These are phyloP conservation scores for Colletotrichum melonis DNA, from an alignment of 2,329 filamentous ascomycete species.

Conservation along the genomic window DNA sequence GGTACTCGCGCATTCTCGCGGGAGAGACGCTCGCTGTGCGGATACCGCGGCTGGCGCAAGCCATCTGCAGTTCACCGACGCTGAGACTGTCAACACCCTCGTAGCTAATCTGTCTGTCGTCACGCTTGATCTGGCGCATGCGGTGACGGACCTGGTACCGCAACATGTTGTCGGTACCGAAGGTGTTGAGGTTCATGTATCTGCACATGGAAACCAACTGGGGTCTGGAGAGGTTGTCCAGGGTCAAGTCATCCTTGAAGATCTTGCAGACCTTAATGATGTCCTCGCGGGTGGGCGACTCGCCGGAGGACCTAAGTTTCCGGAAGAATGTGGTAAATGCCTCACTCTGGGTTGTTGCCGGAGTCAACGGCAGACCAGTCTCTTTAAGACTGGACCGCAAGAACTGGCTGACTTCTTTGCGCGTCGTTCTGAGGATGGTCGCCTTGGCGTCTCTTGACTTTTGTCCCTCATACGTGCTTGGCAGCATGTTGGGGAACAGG, in stretches of 20 bases:
- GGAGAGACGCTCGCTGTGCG: conserved; percentile 93
- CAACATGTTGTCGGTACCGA: conserved; percentile 97
- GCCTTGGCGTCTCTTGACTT: conserved; percentile 92
- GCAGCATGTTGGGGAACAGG: conserved; percentile 96
- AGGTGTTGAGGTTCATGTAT: conserved; percentile 97
- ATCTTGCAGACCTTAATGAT: conserved; percentile 99
- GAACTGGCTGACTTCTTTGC: conserved; percentile 94
- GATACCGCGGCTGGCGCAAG: conserved; percentile 91
- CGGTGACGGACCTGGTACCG: conserved; percentile 96
- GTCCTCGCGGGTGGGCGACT: conserved; percentile 87
- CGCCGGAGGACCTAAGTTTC: conserved; percentile 92
- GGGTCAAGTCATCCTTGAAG: conserved; percentile 96
- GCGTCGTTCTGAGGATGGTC: conserved; percentile 80
- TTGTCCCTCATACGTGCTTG: conserved; percentile 95
- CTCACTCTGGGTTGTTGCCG: conserved; percentile 86
- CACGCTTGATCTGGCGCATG: conserved; percentile 99
- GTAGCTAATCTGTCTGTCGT: conserved; percentile 92
- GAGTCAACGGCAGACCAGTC: conserved; percentile 89
- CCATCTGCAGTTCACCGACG: conserved; percentile 92
- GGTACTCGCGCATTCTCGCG: conserved; percentile 85
- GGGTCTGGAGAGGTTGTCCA: conserved; percentile 95
- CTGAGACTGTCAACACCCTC: conserved; percentile 94
- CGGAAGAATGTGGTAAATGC: conserved; percentile 98
- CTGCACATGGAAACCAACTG: conserved; percentile 98
- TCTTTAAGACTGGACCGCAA: conserved; percentile 89